Conservation (phyloP, 2,329 filamentous ascomycete species). For the Monilinia aucupariae region DNA sequence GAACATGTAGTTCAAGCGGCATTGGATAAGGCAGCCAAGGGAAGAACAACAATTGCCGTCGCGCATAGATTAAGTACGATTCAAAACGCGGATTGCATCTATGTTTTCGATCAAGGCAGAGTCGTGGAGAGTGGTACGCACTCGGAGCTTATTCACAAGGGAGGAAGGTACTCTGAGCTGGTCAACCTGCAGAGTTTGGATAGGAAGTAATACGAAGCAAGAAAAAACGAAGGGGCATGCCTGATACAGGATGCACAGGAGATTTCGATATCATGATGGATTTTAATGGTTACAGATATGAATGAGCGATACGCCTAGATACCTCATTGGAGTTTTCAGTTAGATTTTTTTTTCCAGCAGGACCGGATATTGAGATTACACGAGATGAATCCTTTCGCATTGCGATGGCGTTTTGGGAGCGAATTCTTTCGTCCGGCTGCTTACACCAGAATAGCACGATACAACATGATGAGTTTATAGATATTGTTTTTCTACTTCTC, state of each 20-base stretch:
- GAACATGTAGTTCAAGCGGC: constrained; percentile 79
- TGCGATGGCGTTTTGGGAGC: constrained; percentile 1
- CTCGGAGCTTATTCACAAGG: constrained; percentile 60
- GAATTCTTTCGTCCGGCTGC: not conserved
- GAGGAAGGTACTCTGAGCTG: constrained; percentile 70
- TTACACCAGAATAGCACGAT: not conserved
- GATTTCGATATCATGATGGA: not conserved
- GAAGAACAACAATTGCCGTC: constrained; percentile 86
- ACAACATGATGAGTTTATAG: not conserved
- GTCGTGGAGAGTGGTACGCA: constrained; percentile 85
- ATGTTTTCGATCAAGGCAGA: constrained; percentile 87
- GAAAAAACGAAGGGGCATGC: not conserved
- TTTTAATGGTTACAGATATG: not conserved
- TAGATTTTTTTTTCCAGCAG: not conserved
- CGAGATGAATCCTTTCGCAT: not conserved
- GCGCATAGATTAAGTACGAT: constrained; percentile 90
- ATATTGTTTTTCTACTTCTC: not conserved
- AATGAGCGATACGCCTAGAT: constrained; percentile 1
- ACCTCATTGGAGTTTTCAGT: constrained; percentile 1
- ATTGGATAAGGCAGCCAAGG: constrained; percentile 75
- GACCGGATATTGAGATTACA: not conserved
- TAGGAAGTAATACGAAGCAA: constrained; percentile 34
- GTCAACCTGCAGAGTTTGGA: constrained; percentile 76
- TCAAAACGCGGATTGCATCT: constrained; percentile 90
- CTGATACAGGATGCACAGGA: not conserved